Evolutionary conservation across 2,329 filamentous ascomycete genomes (phyloP).

Genomic region (Paecilomyces sp.): DNA sequence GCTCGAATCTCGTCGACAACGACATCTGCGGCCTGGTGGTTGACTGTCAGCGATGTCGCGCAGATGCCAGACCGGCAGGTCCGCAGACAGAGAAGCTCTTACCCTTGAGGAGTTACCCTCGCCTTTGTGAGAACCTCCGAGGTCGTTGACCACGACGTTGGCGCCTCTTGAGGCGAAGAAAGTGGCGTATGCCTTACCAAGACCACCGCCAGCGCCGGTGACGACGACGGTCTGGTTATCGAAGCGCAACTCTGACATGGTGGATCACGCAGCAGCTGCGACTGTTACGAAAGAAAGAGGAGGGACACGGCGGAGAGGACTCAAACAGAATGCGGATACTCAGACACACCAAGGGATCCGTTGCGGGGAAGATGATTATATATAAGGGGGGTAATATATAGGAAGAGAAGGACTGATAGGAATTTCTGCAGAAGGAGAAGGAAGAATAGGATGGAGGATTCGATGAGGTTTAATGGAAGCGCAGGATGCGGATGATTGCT

Average conservation of each 20-base stretch:
- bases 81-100: conserved; percentile 19
- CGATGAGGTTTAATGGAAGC: conserved; percentile 11
- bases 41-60: not conserved
- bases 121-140: conserved; percentile 87
- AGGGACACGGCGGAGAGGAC: not conserved
- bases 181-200: conserved; percentile 73
- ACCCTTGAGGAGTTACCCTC: conserved; percentile 85
- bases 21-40: conserved; percentile 48
- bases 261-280: not conserved
- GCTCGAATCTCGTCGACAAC: conserved; percentile 54
- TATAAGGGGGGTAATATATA: conserved; percentile 7
- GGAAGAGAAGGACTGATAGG: conserved; percentile 9
- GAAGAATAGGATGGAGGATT: conserved; percentile 8
- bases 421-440: conserved; percentile 9
- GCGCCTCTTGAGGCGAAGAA: conserved; percentile 92
- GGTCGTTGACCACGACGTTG: conserved; percentile 93
- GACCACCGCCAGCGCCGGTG: conserved; percentile 75
- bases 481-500: conserved; percentile 10
- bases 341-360: not conserved
- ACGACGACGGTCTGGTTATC: conserved; percentile 86
- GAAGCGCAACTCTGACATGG: conserved; percentile 68
- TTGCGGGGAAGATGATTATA: not conserved
- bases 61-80: not conserved
- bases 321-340: not conserved
- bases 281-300: not conserved